phyloP scores from a whole-genome alignment of 1,284 basidiomycete species.

The Heterobasidion irregulare region DNA sequence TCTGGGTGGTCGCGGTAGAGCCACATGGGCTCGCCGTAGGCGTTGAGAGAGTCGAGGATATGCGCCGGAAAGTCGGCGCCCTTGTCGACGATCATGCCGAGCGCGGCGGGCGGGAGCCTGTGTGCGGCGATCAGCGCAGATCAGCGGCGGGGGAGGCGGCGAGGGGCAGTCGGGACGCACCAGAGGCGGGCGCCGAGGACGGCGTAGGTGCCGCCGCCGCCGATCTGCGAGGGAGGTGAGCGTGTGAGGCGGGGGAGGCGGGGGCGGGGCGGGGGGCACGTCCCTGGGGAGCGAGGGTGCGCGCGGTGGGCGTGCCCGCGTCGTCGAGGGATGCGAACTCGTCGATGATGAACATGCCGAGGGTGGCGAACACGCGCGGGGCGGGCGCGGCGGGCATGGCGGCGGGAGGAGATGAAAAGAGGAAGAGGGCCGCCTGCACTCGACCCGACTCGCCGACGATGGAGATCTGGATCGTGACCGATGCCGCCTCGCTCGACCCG shows the following conservation, averaged over 20 bases:
- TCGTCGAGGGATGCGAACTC: conserved; percentile 60
- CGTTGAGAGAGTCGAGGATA: conserved; percentile 49
- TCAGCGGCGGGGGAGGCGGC: neutral
- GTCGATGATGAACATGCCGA: conserved; percentile 92
- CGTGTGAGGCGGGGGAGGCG: neutral
- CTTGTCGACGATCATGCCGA: conserved; percentile 82
- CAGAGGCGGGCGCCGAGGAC: conserved; percentile 76
- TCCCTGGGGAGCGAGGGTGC: conserved; percentile 37
- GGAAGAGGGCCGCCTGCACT: too few relatives aligned
- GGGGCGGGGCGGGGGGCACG: conserved; percentile 10
- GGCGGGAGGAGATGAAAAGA: too few relatives aligned
- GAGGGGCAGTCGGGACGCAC: conserved; percentile 27
- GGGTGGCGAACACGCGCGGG: conserved; percentile 43
- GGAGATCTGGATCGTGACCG: conserved; percentile 18
- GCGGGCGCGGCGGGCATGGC: conserved; percentile 5
- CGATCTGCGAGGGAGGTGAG: conserved; percentile 48
- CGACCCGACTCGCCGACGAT: neutral
- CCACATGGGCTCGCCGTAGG: conserved; percentile 77
- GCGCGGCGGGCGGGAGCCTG: conserved; percentile 53
- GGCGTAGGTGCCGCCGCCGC: conserved; percentile 84
- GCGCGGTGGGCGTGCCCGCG: conserved; percentile 40
- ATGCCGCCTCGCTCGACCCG: conserved; percentile 21
- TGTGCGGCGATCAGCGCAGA: neutral
- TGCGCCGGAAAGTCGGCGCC: conserved; percentile 70
- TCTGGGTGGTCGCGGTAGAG: conserved; percentile 56